A percentile compares a stretch with the other conserved stretches of the same genome.
Evolutionary conservation across 2,329 filamentous ascomycete species (phyloP).

Genomic region (Aspergillus calidoustus): DNA sequence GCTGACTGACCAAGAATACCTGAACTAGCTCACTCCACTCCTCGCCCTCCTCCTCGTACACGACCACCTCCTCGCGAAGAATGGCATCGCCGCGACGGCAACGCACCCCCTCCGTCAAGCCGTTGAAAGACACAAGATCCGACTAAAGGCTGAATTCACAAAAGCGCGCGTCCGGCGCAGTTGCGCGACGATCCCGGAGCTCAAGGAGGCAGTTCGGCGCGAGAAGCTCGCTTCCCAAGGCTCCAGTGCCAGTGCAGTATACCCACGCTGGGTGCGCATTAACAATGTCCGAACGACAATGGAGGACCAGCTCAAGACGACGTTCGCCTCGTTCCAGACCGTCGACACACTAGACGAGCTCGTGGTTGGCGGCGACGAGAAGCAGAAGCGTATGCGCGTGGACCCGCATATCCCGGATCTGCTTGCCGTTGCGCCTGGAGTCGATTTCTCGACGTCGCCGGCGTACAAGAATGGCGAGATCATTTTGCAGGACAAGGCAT

Average conservation of each 20-base stretch:
- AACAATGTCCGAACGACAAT: constrained; percentile 77
- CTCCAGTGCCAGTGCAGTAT: constrained; percentile 40
- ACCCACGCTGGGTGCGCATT: constrained; percentile 90
- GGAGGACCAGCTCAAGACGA: constrained; percentile 72
- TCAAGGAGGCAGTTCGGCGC: constrained; percentile 50
- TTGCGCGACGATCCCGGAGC: constrained; percentile 67
- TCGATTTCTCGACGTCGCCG: constrained; percentile 72
- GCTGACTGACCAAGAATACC: constrained; percentile 44
- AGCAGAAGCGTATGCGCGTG: constrained; percentile 46
- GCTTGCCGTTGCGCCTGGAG: constrained; percentile 73
- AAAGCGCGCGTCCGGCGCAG: constrained; percentile 75
- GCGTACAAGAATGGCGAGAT: constrained; percentile 78
- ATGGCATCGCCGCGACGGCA: constrained; percentile 78
- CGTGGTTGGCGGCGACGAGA: constrained; percentile 40
- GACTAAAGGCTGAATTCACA: constrained; percentile 80
- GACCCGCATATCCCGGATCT: constrained; percentile 84
- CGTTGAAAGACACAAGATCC: constrained; percentile 78
- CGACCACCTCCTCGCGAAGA: constrained; percentile 80
- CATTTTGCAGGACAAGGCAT: constrained; percentile 95
- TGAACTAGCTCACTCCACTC: constrained; percentile 72
- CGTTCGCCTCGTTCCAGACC: constrained; percentile 68
- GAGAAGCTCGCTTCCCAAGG: constrained; percentile 53
- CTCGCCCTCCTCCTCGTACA: constrained; percentile 83
- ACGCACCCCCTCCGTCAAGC: constrained; percentile 77
- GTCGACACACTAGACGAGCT: constrained; percentile 64